Percentiles rank a stretch among this genome's conserved stretches.
Evolutionary conservation across 129 eudicot genomes (phyloP).

Genomic region (Solidago caesia): DNA sequence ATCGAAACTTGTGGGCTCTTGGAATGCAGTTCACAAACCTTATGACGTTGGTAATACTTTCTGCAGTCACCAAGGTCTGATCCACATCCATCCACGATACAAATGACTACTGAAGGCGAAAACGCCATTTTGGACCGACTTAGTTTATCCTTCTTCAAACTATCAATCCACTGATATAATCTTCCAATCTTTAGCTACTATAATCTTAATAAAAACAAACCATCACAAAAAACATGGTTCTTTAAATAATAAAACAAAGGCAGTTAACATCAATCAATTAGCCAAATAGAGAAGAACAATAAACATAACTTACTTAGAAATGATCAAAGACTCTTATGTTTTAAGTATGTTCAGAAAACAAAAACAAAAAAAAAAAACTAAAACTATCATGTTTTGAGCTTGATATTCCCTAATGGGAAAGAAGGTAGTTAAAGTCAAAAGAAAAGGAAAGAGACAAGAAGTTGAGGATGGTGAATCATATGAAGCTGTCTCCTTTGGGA

Average conservation of each 20-base stretch:
- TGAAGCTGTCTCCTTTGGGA: too few species aligned
- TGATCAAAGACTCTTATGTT: neutral
- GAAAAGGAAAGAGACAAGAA: too few species aligned
- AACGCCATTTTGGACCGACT: constrained; percentile 33
- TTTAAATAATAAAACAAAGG: neutral
- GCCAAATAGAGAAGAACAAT: neutral
- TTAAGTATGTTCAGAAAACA: too few species aligned
- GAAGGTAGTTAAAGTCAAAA: too few species aligned
- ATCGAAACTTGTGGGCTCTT: constrained; percentile 54
- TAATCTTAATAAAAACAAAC: neutral
- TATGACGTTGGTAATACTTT: constrained; percentile 56
- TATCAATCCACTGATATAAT: too few species aligned
- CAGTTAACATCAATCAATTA: neutral
- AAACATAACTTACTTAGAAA: constrained; percentile 3
- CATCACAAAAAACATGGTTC: constrained; percentile 14
- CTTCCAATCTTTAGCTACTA: too few species aligned
- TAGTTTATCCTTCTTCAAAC: neutral
- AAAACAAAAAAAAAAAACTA: too few species aligned
- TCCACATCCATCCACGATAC: constrained; percentile 58
- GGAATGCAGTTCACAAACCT: constrained; percentile 57
- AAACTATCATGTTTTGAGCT: neutral
- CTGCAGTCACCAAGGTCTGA: constrained; percentile 50
- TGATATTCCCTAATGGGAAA: too few species aligned
- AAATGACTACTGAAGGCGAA: constrained; percentile 20
- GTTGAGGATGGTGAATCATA: too few species aligned